Evolutionary conservation across 1,284 basidiomycete genomes (phyloP).

Genomic region (Cronartium ribicola): DNA sequence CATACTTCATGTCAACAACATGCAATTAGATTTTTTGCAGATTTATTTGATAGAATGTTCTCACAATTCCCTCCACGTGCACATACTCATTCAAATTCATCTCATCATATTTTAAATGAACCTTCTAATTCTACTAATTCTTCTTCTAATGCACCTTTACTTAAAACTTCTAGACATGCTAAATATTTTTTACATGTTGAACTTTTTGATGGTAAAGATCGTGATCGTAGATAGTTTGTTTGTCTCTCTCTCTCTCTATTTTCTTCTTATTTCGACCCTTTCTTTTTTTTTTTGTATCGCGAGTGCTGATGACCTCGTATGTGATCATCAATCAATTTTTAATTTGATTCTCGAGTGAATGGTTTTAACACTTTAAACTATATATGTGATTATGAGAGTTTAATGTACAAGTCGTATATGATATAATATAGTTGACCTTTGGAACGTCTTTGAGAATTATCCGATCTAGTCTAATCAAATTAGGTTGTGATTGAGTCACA

Average conservation of each 20-base stretch:
- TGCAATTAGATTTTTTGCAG: conserved; percentile 39
- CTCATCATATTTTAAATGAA: background rate
- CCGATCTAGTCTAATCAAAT: too few species aligned
- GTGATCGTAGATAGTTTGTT: background rate
- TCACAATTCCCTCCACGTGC: conserved; percentile 36
- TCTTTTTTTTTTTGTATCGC: background rate
- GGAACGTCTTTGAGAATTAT: too few species aligned
- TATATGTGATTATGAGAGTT: too few species aligned
- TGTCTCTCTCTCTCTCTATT: background rate
- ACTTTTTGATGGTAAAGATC: conserved; percentile 22
- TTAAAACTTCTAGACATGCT: conserved; percentile 26
- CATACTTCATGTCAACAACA: conserved; percentile 42
- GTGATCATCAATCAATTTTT: too few species aligned
- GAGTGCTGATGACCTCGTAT: too few species aligned
- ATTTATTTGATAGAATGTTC: conserved; percentile 41
- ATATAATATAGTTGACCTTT: too few species aligned
- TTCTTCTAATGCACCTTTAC: background rate
- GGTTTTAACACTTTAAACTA: too few species aligned
- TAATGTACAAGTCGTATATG: too few species aligned
- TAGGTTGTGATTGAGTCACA: too few species aligned
- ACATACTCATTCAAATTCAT: conserved; percentile 8
- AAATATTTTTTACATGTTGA: conserved; percentile 42
- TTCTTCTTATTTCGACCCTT: background rate
- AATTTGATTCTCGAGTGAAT: too few species aligned
- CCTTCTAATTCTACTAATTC: background rate